Conservation (phyloP, 768 basidiomycete species). For the Kwoniella dendrophila region DNA sequence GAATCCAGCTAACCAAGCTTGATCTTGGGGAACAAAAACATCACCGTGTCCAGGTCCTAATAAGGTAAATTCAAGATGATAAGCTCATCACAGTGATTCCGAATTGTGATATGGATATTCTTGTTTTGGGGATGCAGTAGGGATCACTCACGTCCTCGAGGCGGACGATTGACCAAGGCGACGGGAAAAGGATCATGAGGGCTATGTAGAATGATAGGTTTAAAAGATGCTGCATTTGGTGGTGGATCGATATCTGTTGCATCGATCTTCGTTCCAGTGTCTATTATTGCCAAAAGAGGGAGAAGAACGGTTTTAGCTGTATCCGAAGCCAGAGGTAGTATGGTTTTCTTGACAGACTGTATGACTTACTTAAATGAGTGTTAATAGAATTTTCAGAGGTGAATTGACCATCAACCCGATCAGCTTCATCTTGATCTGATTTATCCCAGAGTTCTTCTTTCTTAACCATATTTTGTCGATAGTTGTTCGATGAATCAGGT, state of each 20-base stretch:
- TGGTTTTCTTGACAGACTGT: not conserved
- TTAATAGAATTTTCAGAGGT: conserved; percentile 30
- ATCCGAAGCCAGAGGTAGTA: not conserved
- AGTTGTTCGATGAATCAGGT: conserved; percentile 3
- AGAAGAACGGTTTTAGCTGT: too few species aligned
- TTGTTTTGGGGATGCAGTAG: not conserved
- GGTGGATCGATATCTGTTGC: conserved; percentile 29
- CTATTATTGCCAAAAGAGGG: conserved; percentile 5
- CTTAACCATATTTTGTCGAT: conserved; percentile 1
- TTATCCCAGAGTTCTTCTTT: conserved; percentile 30
- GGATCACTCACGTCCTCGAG: conserved; percentile 59
- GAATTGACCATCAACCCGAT: conserved; percentile 56
- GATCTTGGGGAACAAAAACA: conserved; percentile 63
- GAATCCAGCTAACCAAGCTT: conserved; percentile 67
- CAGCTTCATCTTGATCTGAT: conserved; percentile 26
- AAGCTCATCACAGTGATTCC: too few species aligned
- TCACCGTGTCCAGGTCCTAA: conserved; percentile 58
- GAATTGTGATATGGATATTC: too few species aligned
- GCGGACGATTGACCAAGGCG: conserved; percentile 65
- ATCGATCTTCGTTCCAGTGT: conserved; percentile 33
- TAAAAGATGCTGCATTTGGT: conserved; percentile 32
- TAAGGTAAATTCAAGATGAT: too few species aligned
- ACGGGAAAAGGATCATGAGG: conserved; percentile 65
- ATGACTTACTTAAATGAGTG: conserved; percentile 33
- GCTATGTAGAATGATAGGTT: conserved; percentile 27